phyloP scores from a whole-genome alignment of 2,329 filamentous ascomycete genomes.

The Ceratocystis albifundus region DNA sequence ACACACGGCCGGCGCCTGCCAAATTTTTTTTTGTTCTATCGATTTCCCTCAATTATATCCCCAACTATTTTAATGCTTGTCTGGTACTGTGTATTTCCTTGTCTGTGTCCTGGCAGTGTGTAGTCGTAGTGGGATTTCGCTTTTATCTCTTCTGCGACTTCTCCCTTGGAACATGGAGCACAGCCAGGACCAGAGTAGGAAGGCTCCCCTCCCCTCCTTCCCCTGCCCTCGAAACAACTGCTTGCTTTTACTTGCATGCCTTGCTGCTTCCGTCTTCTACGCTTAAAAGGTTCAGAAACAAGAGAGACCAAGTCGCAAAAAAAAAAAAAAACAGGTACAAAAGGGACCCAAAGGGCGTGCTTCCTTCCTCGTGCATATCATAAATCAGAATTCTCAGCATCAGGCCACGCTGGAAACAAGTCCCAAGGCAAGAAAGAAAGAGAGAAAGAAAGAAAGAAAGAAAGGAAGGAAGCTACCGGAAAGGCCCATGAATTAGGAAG shows the following conservation, averaged over 20 bases:
- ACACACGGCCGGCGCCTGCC: neutral
- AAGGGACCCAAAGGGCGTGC: neutral
- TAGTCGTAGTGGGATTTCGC: neutral
- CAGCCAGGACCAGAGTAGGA: neutral
- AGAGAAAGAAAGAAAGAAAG: neutral
- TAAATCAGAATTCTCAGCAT: neutral
- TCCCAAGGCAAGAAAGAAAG: neutral
- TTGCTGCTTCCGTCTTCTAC: conserved; percentile 9
- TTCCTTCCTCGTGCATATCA: neutral
- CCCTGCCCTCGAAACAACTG: conserved; percentile 5
- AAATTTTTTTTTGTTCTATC: neutral
- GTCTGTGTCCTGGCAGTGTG: neutral
- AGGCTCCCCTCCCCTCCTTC: neutral
- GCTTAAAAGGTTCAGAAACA: neutral
- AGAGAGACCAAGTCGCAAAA: neutral
- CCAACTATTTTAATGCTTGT: neutral
- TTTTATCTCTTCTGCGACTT: neutral
- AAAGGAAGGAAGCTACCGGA: neutral
- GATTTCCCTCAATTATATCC: neutral
- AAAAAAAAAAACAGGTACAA: neutral
- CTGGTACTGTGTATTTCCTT: neutral
- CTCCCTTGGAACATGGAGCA: conserved; percentile 7
- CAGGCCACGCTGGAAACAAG: neutral
- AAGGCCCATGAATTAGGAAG: neutral
- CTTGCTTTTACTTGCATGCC: conserved; percentile 6